Evolutionary conservation across 202 grass and related monocot species (phyloP).

Genomic region (Setaria italica): DNA sequence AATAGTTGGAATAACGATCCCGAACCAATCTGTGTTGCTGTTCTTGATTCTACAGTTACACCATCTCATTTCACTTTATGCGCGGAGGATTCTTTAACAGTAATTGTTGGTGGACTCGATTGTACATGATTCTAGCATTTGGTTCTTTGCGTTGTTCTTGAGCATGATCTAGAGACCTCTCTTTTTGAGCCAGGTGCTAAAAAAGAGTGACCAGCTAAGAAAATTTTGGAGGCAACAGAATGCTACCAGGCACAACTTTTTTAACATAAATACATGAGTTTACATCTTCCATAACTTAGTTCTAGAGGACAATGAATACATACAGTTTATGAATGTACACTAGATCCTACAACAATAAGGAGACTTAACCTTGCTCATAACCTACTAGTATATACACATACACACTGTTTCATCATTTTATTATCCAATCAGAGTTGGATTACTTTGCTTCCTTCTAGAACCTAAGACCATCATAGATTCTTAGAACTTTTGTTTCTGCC

Average conservation of each 20-base stretch:
- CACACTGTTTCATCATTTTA: slow-evolving; percentile 46
- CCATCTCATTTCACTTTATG: neutral
- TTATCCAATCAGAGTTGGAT: slow-evolving; percentile 54
- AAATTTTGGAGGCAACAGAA: slow-evolving; percentile 28
- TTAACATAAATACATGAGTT: slow-evolving; percentile 38
- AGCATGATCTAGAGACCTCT: slow-evolving; percentile 32
- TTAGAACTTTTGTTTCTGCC: slow-evolving; percentile 19
- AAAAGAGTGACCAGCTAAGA: neutral
- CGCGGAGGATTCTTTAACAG: slow-evolving; percentile 33
- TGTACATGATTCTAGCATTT: slow-evolving; percentile 43
- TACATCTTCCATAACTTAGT: slow-evolving; percentile 39
- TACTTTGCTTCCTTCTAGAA: slow-evolving; percentile 43
- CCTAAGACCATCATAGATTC: neutral
- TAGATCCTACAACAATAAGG: slow-evolving; percentile 38
- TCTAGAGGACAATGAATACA: slow-evolving; percentile 34
- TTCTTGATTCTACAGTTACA: slow-evolving; percentile 38
- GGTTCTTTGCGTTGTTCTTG: slow-evolving; percentile 43
- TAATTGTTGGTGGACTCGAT: slow-evolving; percentile 39
- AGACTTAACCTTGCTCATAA: slow-evolving; percentile 33
- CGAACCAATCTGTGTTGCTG: slow-evolving; percentile 18
- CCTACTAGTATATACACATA: slow-evolving; percentile 49
- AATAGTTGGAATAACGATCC: slow-evolving; percentile 19
- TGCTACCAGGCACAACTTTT: slow-evolving; percentile 15
- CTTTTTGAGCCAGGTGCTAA: slow-evolving; percentile 14
- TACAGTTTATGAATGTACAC: slow-evolving; percentile 44